Evolutionary conservation across 176 grass and related monocot genomes (phyloP).

Genomic region (Bolboschoenus planiculmis): DNA sequence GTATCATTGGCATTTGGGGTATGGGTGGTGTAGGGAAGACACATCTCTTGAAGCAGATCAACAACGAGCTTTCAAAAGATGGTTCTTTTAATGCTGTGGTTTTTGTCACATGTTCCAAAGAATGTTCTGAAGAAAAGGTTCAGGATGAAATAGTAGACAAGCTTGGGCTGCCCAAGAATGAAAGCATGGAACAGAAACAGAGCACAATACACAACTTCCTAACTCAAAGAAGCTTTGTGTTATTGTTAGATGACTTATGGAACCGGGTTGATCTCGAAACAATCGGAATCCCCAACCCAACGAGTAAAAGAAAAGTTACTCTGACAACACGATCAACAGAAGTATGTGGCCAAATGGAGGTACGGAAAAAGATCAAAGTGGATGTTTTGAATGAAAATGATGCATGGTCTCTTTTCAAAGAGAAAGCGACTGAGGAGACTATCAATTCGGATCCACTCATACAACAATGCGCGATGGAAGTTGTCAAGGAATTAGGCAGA

Average conservation of each 20-base stretch:
- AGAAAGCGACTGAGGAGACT: slow-evolving; percentile 26
- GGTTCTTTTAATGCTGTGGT: no score
- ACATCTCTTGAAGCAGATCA: no score
- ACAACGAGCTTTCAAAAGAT: no score
- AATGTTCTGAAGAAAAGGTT: no score
- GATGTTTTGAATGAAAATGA: background rate
- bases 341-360: background rate
- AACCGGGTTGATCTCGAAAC: background rate
- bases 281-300: background rate
- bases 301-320: background rate
- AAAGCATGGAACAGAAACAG: background rate
- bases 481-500: background rate
- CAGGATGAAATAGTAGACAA: background rate
- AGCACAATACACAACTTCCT: background rate
- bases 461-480: background rate
- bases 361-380: background rate
- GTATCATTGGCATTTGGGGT: no score
- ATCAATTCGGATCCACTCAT: slow-evolving; percentile 8
- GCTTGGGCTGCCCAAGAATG: background rate
- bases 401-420: slow-evolving; percentile 26
- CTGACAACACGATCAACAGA: background rate
- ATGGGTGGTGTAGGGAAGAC: no score
- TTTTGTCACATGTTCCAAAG: no score
- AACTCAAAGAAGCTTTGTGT: background rate
- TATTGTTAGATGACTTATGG: background rate